Conservation (phyloP, 2,329 filamentous ascomycete species). For the Aspergillus sp. region DNA sequence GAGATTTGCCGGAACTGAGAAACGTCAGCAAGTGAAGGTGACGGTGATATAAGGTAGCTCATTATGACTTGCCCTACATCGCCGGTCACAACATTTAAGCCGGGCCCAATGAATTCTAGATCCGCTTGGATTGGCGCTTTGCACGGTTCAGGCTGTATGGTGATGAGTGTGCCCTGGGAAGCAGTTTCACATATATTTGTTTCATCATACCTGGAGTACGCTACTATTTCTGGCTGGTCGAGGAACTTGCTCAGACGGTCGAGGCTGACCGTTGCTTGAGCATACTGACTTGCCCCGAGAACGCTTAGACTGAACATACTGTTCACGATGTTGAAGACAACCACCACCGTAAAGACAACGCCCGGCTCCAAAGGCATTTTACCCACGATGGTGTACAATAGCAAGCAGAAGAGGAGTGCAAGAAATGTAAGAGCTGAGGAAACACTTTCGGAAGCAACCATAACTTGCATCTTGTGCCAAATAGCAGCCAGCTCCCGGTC, state of each 20-base stretch:
- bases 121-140: background rate
- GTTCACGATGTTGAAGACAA: slow-evolving; percentile 9
- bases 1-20: slow-evolving; percentile 4
- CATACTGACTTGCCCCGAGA: slow-evolving; percentile 9
- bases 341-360: slow-evolving; percentile 8
- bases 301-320: slow-evolving; percentile 8
- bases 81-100: slow-evolving; percentile 5
- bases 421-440: slow-evolving; percentile 5
- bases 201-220: background rate
- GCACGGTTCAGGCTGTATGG: background rate
- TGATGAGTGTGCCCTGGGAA: background rate
- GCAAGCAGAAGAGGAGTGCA: slow-evolving; percentile 4
- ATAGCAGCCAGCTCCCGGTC: slow-evolving; percentile 6
- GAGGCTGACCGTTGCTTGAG: slow-evolving; percentile 9
- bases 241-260: slow-evolving; percentile 6
- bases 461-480: slow-evolving; percentile 8
- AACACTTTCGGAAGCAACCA: slow-evolving; percentile 7
- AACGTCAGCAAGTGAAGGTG: background rate
- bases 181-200: background rate
- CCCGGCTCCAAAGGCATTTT: slow-evolving; percentile 3
- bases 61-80: slow-evolving; percentile 2
- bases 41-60: background rate
- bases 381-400: slow-evolving; percentile 2
- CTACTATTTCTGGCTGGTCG: background rate
- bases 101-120: slow-evolving; percentile 1